Base-by-base conservation (phyloP, 352 stramenopile genomes). In the Phytophthora palmivora region DNA sequence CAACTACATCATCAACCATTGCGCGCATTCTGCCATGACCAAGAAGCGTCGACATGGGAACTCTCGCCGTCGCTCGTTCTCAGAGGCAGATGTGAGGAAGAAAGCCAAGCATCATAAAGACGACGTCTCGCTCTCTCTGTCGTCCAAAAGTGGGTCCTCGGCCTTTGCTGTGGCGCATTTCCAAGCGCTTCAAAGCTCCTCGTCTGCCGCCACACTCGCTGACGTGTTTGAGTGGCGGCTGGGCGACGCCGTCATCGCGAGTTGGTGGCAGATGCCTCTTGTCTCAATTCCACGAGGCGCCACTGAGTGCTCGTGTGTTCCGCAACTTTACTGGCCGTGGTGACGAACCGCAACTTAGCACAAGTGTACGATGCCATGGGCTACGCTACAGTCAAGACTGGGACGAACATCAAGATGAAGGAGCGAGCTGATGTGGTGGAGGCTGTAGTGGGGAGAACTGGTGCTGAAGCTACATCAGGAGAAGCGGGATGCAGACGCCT, bases 211-310 rank as follows among this genome's bases (percentile, higher is more conserved):
- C 10, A 48, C 64, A 0, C 43, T 82, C 11, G 76, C 70, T 18
- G 85, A 94, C 22, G 82, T 89, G 36, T 81, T 81, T 58, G 85
- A 94, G 65, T 94, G 85, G n/a, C n/a, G n/a, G 85, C 58, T 94
- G 22, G 85, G 85, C 33, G 85, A 94, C 48, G 82, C 85, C 5
- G 75, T 91, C 9, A 72, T 92, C 12, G 84, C n/a, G 85, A 94
- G 63, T 54, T 92, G 1, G 78, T 90, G 83, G 74, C 2, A 63
- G 83, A 7, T 89, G 78, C 30, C 46, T 94, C 19, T 54, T 94
- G 30, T 79, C 80, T 4, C 82, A 92, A 45, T 91, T 92, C 56
- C 72, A 84, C 14, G 38, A 63, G 7, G 64, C 74, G 2, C 81
- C 82, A 11, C 43, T 94, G 14, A 83, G 79, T 21, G 79, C 80